A percentile compares a stretch with the other conserved stretches of the same genome.
Conservation (phyloP, 2,329 filamentous ascomycete genomes). For the Trematosphaeria pertusa region DNA sequence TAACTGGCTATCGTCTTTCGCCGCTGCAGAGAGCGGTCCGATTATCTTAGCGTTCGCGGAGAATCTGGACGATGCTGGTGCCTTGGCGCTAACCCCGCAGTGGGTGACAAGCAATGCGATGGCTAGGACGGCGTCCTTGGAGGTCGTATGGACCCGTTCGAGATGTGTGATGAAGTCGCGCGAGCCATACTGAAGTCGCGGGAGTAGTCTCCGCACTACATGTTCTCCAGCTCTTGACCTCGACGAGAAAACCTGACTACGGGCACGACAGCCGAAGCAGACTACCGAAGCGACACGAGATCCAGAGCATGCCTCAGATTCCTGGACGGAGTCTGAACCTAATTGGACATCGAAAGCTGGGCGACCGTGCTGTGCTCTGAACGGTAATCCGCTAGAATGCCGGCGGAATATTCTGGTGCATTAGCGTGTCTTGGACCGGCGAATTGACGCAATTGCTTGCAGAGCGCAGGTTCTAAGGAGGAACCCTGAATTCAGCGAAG, state of each 20-base stretch:
- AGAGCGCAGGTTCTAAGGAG: conserved; percentile 7
- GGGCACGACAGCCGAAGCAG: no score
- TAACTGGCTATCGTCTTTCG: no score
- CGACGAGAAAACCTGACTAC: no score
- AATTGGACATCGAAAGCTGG: no score
- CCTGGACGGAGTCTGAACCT: no score
- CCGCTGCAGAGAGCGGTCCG: conserved; percentile 10
- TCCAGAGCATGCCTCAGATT: no score
- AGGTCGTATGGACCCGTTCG: no score
- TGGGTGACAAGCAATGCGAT: background rate
- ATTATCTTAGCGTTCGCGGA: conserved; percentile 14
- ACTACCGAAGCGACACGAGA: no score
- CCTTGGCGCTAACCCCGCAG: conserved; percentile 4
- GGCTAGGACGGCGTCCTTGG: conserved; percentile 1
- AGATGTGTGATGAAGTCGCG: no score
- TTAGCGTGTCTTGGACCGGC: conserved; percentile 3
- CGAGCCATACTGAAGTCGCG: no score
- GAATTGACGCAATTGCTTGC: conserved; percentile 12
- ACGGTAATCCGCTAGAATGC: conserved; percentile 22
- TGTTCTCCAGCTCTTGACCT: no score
- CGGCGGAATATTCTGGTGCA: conserved; percentile 14
- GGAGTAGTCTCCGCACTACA: no score
- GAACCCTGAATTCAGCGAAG: conserved; percentile 16
- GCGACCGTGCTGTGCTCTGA: conserved; percentile 3
- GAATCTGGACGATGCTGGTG: conserved; percentile 9